Evolutionary conservation across 345 rosid species (phyloP).

Genomic region (Brassica incana): DNA sequence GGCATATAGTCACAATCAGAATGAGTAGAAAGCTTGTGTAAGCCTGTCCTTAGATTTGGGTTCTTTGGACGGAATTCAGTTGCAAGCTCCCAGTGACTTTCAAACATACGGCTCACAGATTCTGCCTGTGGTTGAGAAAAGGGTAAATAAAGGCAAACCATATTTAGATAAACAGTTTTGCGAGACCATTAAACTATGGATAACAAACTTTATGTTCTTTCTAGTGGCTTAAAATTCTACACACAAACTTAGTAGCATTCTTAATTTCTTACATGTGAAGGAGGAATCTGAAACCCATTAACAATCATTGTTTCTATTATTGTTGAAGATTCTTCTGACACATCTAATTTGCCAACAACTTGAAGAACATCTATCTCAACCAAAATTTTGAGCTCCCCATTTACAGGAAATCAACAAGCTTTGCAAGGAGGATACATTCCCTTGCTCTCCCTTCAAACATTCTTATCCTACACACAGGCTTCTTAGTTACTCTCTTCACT

Average conservation of each 20-base stretch:
- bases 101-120: slow-evolving; percentile 19
- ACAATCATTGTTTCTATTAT: not conserved
- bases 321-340: slow-evolving; percentile 8
- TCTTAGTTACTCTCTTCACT: too few species aligned
- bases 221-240: not conserved
- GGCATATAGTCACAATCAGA: slow-evolving; percentile 24
- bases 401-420: not conserved
- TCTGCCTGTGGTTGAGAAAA: not conserved
- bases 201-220: not conserved
- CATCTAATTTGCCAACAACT: slow-evolving; percentile 24
- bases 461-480: too few species aligned
- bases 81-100: slow-evolving; percentile 26
- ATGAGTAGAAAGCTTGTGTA: slow-evolving; percentile 25
- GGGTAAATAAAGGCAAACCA: not conserved
- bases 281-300: not conserved
- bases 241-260: too few species aligned
- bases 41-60: slow-evolving; percentile 4
- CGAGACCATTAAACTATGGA: not conserved
- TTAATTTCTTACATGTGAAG: not conserved
- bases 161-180: not conserved
- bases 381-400: slow-evolving; percentile 41
- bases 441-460: too few species aligned
- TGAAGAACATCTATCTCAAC: not conserved
- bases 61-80: slow-evolving; percentile 12
- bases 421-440: too few species aligned